Base-by-base conservation (phyloP, 140 eudicot species). In the Cichorium intybus region DNA sequence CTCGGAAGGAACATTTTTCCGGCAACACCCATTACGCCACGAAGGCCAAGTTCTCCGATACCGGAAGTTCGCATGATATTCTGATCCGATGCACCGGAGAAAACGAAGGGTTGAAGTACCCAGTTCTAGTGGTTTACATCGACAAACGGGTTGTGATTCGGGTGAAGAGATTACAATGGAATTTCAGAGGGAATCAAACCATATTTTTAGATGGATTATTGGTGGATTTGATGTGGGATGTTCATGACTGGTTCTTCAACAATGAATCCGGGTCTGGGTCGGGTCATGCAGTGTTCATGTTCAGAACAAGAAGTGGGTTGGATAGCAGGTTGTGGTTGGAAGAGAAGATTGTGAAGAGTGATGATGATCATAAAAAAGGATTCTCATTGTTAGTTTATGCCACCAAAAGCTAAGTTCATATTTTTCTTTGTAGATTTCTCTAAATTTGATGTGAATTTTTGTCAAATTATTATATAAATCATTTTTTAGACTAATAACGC, bases 151-250 rank as follows among this genome's bases (percentile, higher is more conserved):
- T 72, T 60, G 99, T 92, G 71, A 83, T 88, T 39, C 70, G 87
- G 60, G 87, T 93, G 60, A 93, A 86, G 71, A 73, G 95, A 77
- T 73, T 93, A 61, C 96, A 88, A 24, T 93, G 96, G 97, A 93
- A 93, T 66, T 93, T 92, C 35, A 81, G 99, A 35, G 99, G 99
- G 62, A 92, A 92, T 75, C 96, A 92, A 70, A 85, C 93, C 2
- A 82, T 93, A 7, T 93, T 93, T 73, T 52, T 93, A 9, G 99
- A 93, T 65, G 99, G 99, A 6, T 73, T 93, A 73, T 68, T 93
- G 66, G 83, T 93, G 62, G 99, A 93, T 80, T 69, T 93, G 50
- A 81, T 93, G 92, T 92, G 99, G 99, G 96, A 92, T 81, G 99
- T 88, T 62, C 93, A 92, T 76, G 95, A 85, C 33, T 92, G 99